Evolutionary conservation across 1,284 basidiomycete genomes (phyloP).

Genomic region (Caloboletus firmus): DNA sequence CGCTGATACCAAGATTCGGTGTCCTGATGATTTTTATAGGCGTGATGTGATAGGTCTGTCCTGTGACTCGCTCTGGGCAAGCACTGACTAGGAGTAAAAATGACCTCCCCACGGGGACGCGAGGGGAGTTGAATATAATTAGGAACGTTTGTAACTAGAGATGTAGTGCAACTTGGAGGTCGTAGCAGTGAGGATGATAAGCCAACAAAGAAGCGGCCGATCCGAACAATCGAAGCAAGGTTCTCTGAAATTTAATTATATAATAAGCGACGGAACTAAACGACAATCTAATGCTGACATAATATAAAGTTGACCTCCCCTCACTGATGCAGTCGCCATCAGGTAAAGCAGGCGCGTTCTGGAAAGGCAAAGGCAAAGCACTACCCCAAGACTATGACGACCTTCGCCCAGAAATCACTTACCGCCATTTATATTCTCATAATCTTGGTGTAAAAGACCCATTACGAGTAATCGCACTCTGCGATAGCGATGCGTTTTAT

Average conservation of each 20-base stretch:
- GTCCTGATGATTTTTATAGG: not conserved
- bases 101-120: too few species aligned
- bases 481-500: conserved; percentile 93
- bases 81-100: too few species aligned
- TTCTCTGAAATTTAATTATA: too few species aligned
- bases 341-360: conserved; percentile 13
- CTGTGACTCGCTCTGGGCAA: too few species aligned
- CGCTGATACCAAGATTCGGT: not conserved
- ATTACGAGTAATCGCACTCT: conserved; percentile 80
- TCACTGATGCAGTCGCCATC: conserved; percentile 22
- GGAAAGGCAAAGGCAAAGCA: conserved; percentile 57
- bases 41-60: too few species aligned
- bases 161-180: too few species aligned
- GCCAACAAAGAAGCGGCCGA: too few species aligned
- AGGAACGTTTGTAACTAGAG: too few species aligned
- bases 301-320: not conserved
- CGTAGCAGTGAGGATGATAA: too few species aligned
- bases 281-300: not conserved
- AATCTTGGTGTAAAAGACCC: conserved; percentile 69
- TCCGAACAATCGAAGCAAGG: too few species aligned
- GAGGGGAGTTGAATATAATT: too few species aligned
- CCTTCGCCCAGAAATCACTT: conserved; percentile 65
- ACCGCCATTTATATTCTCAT: conserved; percentile 65
- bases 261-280: too few species aligned
- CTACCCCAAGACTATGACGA: conserved; percentile 52